A percentile compares a stretch with the other conserved stretches of the same genome.
Conservation (phyloP, 2,329 filamentous ascomycete genomes). For the Ophiostoma sp. region DNA sequence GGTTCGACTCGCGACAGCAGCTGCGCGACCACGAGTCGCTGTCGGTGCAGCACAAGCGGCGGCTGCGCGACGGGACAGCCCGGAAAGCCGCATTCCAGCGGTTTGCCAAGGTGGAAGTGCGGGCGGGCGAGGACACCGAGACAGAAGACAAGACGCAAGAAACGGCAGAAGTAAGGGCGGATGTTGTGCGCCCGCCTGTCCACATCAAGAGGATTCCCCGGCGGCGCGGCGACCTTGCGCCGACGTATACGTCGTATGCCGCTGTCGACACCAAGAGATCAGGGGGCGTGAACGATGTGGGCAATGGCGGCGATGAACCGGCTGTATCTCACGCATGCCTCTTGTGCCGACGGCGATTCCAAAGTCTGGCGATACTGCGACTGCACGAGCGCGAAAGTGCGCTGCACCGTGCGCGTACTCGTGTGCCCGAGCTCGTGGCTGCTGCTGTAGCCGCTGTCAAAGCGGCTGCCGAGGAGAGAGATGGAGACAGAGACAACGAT, state of each 20-base stretch:
- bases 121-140: background rate
- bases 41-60: constrained; percentile 28
- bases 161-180: constrained; percentile 29
- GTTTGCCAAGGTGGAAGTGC: constrained; percentile 18
- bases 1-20: constrained; percentile 47
- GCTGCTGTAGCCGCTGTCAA: constrained; percentile 35
- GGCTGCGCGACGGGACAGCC: constrained; percentile 23
- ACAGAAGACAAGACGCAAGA: background rate
- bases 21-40: constrained; percentile 31
- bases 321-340: constrained; percentile 34
- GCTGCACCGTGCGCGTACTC: constrained; percentile 36
- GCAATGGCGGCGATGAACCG: constrained; percentile 22
- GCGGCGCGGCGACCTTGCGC: constrained; percentile 33
- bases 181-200: constrained; percentile 14
- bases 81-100: constrained; percentile 24
- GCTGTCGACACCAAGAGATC: constrained; percentile 36
- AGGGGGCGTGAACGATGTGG: constrained; percentile 27
- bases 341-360: constrained; percentile 41
- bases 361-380: constrained; percentile 37
- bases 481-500: background rate
- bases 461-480: background rate
- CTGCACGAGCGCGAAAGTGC: constrained; percentile 44
- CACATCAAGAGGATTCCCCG: constrained; percentile 30
- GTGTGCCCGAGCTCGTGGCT: constrained; percentile 29
- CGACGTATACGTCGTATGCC: constrained; percentile 51